Percentiles rank a stretch among this genome's conserved stretches.
phyloP scores from a whole-genome alignment of 2,329 filamentous ascomycete species.

The Cryphonectria japonica region DNA sequence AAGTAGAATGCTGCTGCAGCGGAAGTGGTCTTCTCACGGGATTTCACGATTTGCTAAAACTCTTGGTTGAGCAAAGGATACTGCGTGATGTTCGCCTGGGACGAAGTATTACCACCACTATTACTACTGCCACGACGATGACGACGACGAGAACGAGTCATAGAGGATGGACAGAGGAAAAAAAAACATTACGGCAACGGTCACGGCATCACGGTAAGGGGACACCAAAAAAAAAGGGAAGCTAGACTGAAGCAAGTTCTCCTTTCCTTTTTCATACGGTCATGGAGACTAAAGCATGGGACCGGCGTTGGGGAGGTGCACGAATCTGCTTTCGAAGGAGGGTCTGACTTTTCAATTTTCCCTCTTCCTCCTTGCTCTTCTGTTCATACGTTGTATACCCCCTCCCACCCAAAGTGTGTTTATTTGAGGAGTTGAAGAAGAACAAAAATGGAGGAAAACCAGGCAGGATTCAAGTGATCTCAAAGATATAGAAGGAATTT shows the following conservation, averaged over 20 bases:
- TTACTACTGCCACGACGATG: not conserved
- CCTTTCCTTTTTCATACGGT: constrained; percentile 16
- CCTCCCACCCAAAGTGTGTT: constrained; percentile 17
- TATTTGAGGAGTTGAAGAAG: constrained; percentile 21
- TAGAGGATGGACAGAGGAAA: not conserved
- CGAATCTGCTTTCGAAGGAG: constrained; percentile 18
- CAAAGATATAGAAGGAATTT: constrained; percentile 2
- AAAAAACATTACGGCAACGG: constrained; percentile 14
- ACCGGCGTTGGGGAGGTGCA: constrained; percentile 28
- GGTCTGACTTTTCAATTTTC: not conserved
- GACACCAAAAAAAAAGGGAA: constrained; percentile 25
- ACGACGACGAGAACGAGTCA: not conserved
- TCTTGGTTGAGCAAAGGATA: not conserved
- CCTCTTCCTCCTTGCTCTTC: constrained; percentile 15
- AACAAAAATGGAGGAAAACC: constrained; percentile 19
- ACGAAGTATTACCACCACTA: constrained; percentile 2
- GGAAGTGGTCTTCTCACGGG: not conserved
- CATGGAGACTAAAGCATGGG: constrained; percentile 23
- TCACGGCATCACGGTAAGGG: constrained; percentile 26
- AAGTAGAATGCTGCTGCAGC: not conserved
- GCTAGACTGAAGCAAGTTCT: constrained; percentile 30
- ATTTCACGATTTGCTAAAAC: not conserved
- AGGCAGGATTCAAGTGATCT: constrained; percentile 19
- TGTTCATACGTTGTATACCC: constrained; percentile 26
- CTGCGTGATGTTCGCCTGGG: constrained; percentile 1